phyloP scores from a whole-genome alignment of 345 rosid species.

The Citrus reticulata region DNA sequence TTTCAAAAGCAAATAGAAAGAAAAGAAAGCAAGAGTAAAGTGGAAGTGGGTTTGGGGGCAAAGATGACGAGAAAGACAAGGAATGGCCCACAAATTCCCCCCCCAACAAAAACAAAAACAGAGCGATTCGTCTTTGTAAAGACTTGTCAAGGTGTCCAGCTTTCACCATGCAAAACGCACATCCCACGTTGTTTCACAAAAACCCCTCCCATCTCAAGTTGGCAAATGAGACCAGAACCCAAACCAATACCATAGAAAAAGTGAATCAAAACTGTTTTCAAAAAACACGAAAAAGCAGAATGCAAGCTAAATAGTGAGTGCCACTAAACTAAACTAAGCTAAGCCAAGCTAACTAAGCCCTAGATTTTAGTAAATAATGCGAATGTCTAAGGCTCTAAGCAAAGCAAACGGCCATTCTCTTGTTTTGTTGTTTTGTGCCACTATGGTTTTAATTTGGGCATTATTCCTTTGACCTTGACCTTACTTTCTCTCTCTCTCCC shows the following conservation, averaged over 20 bases:
- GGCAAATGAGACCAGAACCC: neutral
- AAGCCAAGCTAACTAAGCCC: too few species aligned
- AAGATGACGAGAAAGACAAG: neutral
- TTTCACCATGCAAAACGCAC: conserved; percentile 24
- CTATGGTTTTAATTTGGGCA: too few species aligned
- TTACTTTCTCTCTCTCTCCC: neutral
- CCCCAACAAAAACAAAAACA: neutral
- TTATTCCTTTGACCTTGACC: neutral
- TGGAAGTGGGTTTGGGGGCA: neutral
- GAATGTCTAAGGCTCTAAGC: too few species aligned
- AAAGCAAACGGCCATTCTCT: neutral
- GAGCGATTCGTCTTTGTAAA: conserved; percentile 6
- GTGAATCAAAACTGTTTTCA: too few species aligned
- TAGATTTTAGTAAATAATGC: too few species aligned
- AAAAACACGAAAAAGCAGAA: too few species aligned
- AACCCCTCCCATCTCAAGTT: too few species aligned
- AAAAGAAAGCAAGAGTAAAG: neutral
- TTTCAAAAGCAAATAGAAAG: neutral
- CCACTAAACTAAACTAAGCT: neutral
- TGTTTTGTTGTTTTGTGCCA: neutral
- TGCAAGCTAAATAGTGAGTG: neutral
- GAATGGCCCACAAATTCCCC: conserved; percentile 14
- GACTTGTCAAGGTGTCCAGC: conserved; percentile 11
- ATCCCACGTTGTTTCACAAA: conserved; percentile 1
- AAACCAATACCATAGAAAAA: neutral